Base-by-base conservation (phyloP, 1,139 yeast genomes). In the Arxiozyma slooffiae region DNA sequence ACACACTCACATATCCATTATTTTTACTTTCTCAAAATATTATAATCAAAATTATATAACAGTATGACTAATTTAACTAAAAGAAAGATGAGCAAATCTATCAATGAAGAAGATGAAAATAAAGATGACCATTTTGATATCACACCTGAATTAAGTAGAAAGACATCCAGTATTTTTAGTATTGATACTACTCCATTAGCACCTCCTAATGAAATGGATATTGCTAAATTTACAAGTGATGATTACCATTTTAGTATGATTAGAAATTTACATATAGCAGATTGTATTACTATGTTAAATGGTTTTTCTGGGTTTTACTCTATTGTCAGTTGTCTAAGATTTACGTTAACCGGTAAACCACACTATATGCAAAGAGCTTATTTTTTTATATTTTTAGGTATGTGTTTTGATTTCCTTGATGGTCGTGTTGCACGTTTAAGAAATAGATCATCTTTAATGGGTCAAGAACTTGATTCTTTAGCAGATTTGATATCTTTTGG, bases 381-480 rank as follows among this genome's bases (percentile, higher is more conserved):
- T 71, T 81, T 85, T 58, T 86, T 90, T 68, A 87, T 88, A 45
- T 77, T 87, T 20, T 74, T 90, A 60, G 98, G 98, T 7, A 79
- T 90, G 62, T 88, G 92, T 65, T 90, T 90, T 67, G 98, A 92
- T 69, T 89, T 92, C 67, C 85, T 92, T 67, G 98, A 92, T 67
- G 98, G 98, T 30, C 81, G 96, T 62, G 98, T 92, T 8, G 98
- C 98, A 6, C 78, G 98, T 61, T 78, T 92, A 72, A 80, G 97
- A 71, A 85, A 89, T 68, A 88, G 92, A 71, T 80, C 96, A 2
- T 84, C 95, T 23, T 75, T 92, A 52, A 87, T 94, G 88, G 98
- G 98, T 53, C 97, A 92, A 69, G 98, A 92, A 70, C 79, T 92
- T 60, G 98, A 92, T 67, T 88, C 97, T 1, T 77, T 92, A 62